Conservation (phyloP, 202 grass and related monocot species). For the Musa balbisiana region DNA sequence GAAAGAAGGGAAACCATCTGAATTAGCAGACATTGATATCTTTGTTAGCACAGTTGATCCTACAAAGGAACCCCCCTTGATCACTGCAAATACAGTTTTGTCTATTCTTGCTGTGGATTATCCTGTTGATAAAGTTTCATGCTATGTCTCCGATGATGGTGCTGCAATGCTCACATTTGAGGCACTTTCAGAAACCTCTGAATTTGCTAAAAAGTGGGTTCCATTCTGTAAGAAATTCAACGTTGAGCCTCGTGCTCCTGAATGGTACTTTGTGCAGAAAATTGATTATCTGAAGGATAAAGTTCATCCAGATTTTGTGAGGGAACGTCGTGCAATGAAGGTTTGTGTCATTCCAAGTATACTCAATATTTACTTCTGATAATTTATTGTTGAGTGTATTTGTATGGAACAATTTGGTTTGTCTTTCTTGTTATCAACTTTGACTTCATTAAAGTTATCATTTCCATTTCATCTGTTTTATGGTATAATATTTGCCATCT, state of each 20-base stretch:
- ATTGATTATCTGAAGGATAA: conserved; percentile 32
- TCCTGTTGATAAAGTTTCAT: conserved; percentile 29
- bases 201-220: conserved; percentile 28
- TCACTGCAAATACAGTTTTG: conserved; percentile 29
- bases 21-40: conserved; percentile 19
- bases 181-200: conserved; percentile 26
- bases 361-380: background rate
- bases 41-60: conserved; percentile 32
- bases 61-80: conserved; percentile 26
- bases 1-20: conserved; percentile 24
- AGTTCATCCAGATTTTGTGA: conserved; percentile 27
- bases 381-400: background rate
- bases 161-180: conserved; percentile 31
- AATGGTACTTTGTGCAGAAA: conserved; percentile 27
- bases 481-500: background rate
- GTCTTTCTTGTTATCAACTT: background rate
- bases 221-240: conserved; percentile 28
- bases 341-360: background rate
- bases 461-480: background rate
- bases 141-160: conserved; percentile 32
- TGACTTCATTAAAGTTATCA: background rate
- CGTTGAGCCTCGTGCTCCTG: conserved; percentile 26
- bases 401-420: background rate
- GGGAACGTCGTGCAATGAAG: conserved; percentile 29
- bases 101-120: conserved; percentile 31